A percentile compares a stretch with the other conserved stretches of the same genome.
These are phyloP conservation scores for Nepenthes gracilis DNA, from an alignment of 148 eudicot species.

Conservation along the genomic window DNA sequence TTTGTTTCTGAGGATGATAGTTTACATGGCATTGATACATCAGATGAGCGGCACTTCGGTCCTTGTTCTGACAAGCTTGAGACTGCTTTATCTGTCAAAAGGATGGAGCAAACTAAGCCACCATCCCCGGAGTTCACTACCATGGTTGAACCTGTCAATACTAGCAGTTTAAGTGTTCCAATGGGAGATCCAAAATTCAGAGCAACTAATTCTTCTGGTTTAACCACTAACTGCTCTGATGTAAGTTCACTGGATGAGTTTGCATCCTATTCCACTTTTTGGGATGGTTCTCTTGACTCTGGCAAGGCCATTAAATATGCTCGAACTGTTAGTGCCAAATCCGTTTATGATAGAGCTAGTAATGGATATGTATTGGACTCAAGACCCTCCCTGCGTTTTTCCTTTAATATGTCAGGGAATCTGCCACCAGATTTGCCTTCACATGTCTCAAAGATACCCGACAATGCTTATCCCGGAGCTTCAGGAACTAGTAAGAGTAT, in stretches of 20 bases:
- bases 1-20: conserved; percentile 23
- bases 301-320: conserved; percentile 18
- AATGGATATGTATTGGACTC: conserved; percentile 11
- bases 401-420: conserved; percentile 7
- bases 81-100: conserved; percentile 10
- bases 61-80: conserved; percentile 10
- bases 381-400: conserved; percentile 10
- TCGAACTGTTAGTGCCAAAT: conserved; percentile 15
- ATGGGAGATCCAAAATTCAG: conserved; percentile 13
- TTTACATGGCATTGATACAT: conserved; percentile 17
- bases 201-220: conserved; percentile 25
- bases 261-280: conserved; percentile 47
- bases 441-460: conserved; percentile 10
- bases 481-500: conserved; percentile 21
- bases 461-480: conserved; percentile 12
- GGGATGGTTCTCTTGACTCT: conserved; percentile 53
- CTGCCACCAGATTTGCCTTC: conserved; percentile 10
- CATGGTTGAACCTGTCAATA: conserved; percentile 9
- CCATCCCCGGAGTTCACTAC: conserved; percentile 6
- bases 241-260: conserved; percentile 36
- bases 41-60: not conserved
- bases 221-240: conserved; percentile 2
- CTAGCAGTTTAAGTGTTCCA: conserved; percentile 9
- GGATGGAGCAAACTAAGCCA: conserved; percentile 11
- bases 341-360: conserved; percentile 12